Evolutionary conservation across 2,329 filamentous ascomycete species (phyloP).

Genomic region (Penicillium brevicompactum): DNA sequence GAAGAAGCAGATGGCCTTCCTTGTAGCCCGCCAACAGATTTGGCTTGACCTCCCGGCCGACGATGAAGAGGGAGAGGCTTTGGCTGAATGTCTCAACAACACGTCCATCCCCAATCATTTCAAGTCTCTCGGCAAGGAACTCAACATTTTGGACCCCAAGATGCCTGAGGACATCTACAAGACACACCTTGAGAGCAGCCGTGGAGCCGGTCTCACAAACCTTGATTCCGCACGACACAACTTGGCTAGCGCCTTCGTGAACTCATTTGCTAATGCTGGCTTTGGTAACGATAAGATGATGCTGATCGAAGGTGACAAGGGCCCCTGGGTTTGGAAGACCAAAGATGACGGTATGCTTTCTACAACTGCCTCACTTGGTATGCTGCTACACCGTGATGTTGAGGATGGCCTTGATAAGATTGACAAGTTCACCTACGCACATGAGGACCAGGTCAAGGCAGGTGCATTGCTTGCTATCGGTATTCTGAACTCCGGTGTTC

Average conservation of each 20-base stretch:
- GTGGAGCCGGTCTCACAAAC: slow-evolving; percentile 90
- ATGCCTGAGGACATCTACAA: slow-evolving; percentile 99
- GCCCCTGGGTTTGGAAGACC: slow-evolving; percentile 98
- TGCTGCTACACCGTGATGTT: slow-evolving; percentile 89
- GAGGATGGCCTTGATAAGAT: slow-evolving; percentile 91
- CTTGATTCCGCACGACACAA: slow-evolving; percentile 96
- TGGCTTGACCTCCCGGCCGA: slow-evolving; percentile 69
- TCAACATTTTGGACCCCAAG: slow-evolving; percentile 96
- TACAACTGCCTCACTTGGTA: slow-evolving; percentile 89
- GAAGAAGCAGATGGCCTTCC: slow-evolving; percentile 91
- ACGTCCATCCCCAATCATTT: slow-evolving; percentile 87
- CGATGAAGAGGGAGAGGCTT: slow-evolving; percentile 69
- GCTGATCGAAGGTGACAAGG: slow-evolving; percentile 84
- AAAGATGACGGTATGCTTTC: slow-evolving; percentile 98
- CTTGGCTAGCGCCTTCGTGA: slow-evolving; percentile 92
- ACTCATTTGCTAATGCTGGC: slow-evolving; percentile 94
- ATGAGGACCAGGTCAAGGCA: slow-evolving; percentile 82
- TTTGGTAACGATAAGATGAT: slow-evolving; percentile 98
- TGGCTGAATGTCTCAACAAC: slow-evolving; percentile 84
- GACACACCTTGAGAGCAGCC: slow-evolving; percentile 92
- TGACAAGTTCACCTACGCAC: slow-evolving; percentile 86
- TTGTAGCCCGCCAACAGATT: slow-evolving; percentile 89
- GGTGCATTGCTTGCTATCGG: slow-evolving; percentile 91
- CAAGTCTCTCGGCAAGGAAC: slow-evolving; percentile 88
- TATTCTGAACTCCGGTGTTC: slow-evolving; percentile 92